These are phyloP conservation scores for Neofusicoccum laricinum DNA, from an alignment of 2,329 filamentous ascomycete species.

Conservation along the genomic window DNA sequence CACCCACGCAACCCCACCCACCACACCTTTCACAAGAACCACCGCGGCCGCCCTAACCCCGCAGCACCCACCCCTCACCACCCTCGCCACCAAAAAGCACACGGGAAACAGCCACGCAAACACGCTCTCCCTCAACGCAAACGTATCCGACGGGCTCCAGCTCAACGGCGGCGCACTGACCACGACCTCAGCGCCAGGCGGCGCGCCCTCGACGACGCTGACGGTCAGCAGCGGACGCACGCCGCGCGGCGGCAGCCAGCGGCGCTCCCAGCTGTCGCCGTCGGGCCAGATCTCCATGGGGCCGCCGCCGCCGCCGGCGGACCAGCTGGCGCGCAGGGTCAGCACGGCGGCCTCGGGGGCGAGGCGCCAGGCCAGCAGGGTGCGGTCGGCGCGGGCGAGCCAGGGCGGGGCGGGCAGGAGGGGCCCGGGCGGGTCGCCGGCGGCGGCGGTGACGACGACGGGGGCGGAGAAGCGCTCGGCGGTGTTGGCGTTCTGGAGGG, in stretches of 20 bases:
- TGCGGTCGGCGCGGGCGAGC: slow-evolving; percentile 2
- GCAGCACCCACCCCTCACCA: background rate
- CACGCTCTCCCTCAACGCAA: background rate
- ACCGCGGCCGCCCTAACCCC: background rate
- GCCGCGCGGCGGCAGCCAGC: background rate
- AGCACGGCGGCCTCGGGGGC: background rate
- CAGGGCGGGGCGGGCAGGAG: slow-evolving; percentile 2
- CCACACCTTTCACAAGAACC: background rate
- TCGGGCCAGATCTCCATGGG: slow-evolving; percentile 12
- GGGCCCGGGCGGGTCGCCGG: background rate
- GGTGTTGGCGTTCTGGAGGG: slow-evolving; percentile 4
- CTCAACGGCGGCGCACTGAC: background rate
- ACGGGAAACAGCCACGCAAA: background rate
- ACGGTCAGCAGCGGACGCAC: slow-evolving; percentile 6
- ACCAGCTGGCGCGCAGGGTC: slow-evolving; percentile 1
- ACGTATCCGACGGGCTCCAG: background rate
- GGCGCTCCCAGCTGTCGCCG: background rate
- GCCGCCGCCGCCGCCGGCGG: background rate
- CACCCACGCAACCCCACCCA: background rate
- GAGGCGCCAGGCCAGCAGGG: background rate
- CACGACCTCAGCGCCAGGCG: too few species aligned
- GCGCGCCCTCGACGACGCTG: background rate
- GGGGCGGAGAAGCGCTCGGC: background rate
- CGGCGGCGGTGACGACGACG: background rate
- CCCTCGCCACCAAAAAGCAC: background rate